Evolutionary conservation across 108 stramenopile genomes (phyloP).

Genomic region (Nitzschia palea): DNA sequence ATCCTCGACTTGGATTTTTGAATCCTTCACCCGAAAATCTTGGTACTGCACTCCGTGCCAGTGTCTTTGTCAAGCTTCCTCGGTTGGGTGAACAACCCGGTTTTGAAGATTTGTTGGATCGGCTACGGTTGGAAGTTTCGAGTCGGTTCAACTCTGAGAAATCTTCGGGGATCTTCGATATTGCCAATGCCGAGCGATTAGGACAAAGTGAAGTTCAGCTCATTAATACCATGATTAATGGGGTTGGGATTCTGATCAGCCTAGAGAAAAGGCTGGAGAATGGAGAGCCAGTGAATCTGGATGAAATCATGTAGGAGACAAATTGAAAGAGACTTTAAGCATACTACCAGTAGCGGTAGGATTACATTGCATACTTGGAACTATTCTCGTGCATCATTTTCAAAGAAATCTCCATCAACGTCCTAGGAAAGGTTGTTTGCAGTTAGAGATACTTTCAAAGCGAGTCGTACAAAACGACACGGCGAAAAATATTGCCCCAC

Average conservation of each 20-base stretch:
- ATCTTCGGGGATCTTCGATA: slow-evolving; percentile 78
- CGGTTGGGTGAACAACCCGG: slow-evolving; percentile 67
- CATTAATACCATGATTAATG: slow-evolving; percentile 91
- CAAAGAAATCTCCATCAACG: too few species aligned
- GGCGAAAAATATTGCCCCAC: too few species aligned
- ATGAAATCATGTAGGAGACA: slow-evolving; percentile 20
- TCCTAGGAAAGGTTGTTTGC: too few species aligned
- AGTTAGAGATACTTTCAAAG: too few species aligned
- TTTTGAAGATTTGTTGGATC: slow-evolving; percentile 59
- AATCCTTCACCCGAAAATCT: slow-evolving; percentile 85
- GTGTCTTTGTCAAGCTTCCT: slow-evolving; percentile 76
- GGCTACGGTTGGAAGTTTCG: slow-evolving; percentile 61
- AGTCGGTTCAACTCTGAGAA: slow-evolving; percentile 27
- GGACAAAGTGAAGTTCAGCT: slow-evolving; percentile 90
- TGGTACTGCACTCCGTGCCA: slow-evolving; percentile 85
- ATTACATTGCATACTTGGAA: too few species aligned
- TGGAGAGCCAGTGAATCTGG: slow-evolving; percentile 62
- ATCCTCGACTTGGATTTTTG: slow-evolving; percentile 69
- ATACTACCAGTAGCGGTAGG: too few species aligned
- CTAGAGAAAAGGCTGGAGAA: slow-evolving; percentile 72
- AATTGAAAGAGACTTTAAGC: not conserved
- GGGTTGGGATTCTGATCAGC: slow-evolving; percentile 81
- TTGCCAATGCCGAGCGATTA: slow-evolving; percentile 86
- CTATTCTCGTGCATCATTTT: too few species aligned
- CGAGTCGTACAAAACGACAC: too few species aligned